A percentile compares a stretch with the other conserved stretches of the same genome.
These are phyloP conservation scores for Lolium multiflorum DNA, from an alignment of 176 grass and related monocot species.

Conservation along the genomic window DNA sequence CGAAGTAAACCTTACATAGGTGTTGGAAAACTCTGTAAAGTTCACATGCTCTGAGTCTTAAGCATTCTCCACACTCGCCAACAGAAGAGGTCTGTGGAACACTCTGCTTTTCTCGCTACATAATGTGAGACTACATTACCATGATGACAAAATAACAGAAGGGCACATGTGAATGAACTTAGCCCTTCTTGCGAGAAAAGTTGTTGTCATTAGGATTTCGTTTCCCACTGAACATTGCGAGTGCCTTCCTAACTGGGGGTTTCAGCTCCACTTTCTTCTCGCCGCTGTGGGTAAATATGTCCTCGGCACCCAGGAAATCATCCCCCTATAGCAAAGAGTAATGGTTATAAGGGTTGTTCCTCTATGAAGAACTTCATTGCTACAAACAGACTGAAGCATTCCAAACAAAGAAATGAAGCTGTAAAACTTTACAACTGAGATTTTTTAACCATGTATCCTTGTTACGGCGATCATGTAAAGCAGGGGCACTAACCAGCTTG, in stretches of 20 bases:
- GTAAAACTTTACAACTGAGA: neutral
- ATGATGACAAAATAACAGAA: neutral
- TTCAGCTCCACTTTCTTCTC: slow-evolving; percentile 77
- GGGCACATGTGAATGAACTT: neutral
- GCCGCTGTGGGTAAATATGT: slow-evolving; percentile 77
- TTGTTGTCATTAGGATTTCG: slow-evolving; percentile 98
- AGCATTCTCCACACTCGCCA: neutral
- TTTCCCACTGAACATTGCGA: slow-evolving; percentile 85
- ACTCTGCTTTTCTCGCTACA: neutral
- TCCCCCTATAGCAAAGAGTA: slow-evolving; percentile 61
- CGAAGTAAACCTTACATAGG: slow-evolving; percentile 28
- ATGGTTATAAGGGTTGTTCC: neutral
- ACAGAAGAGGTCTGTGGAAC: neutral
- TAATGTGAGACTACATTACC: neutral
- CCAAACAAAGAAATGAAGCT: neutral
- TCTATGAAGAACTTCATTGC: neutral
- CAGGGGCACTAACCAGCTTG: slow-evolving; percentile 65
- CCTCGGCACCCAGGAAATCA: slow-evolving; percentile 63
- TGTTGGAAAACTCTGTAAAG: slow-evolving; percentile 13
- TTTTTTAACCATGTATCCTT: neutral
- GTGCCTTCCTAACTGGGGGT: slow-evolving; percentile 90
- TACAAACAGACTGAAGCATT: neutral
- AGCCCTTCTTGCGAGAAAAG: slow-evolving; percentile 79
- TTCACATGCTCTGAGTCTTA: neutral
- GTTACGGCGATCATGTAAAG: neutral